Base-by-base conservation (phyloP, 2,329 filamentous ascomycete genomes). In the Corinectria fuckeliana region DNA sequence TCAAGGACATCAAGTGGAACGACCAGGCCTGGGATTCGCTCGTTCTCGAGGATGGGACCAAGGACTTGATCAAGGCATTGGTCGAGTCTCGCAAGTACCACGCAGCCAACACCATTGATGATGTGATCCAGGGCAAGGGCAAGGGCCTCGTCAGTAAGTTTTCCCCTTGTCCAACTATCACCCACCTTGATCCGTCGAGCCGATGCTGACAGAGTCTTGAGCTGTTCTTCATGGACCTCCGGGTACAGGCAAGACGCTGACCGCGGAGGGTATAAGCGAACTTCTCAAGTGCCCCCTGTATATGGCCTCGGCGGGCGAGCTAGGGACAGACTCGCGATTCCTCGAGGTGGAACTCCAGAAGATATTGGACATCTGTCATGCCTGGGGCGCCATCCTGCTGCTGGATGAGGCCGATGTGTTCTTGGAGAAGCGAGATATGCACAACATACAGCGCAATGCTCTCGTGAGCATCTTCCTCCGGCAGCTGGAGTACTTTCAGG, bases 401-500 rank as follows among this genome's bases (percentile, higher is more conserved):
- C 85, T 96, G 1, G 92, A 96, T 68, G 93, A 96, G 76, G 92
- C 90, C 1, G 91, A 94, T 68, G 89, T 93, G 4, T 93, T 93
- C 77, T 79, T 96, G 9, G 91, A 96, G 79, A 90, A 91, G 74
- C 87, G 92, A 2, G 90, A 91, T 47, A 88, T 92, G 69, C 88
- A 92, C 63, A 91, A 96, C 68, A 89, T 96, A 51, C 89, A 93
- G 71, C 88, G 92, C 58, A 96, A 96, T 68, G 90, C 90, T 0
- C 85, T 95, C 1, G 93, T 96, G 51, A 91, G 88, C 73, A 92
- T 96, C 69, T 97, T 97, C 80, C 80, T 97, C 2, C 88, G 92
- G 0, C 82, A 94, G 56, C 81, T 97, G 0, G 93, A 97, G 75
- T 97, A 96, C 74, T 96, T 96, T 77, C 91, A 96, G 71, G 93